Conservation (phyloP, 2,329 filamentous ascomycete genomes). For the Plectosphaerella cucumerina region DNA sequence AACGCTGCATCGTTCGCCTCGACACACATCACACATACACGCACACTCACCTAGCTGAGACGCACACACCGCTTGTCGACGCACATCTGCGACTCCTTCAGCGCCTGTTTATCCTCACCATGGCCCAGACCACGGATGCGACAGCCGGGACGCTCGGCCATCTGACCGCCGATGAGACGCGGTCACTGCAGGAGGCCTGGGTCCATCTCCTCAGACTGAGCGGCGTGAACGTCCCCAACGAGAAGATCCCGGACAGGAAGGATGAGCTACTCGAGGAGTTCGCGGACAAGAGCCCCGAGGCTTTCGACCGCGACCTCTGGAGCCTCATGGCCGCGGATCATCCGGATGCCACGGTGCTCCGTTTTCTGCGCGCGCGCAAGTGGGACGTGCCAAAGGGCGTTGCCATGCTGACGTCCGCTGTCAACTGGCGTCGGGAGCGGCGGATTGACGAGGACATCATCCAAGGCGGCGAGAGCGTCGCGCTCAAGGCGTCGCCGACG, state of each 20-base stretch:
- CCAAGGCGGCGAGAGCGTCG: conserved; percentile 26
- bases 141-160: conserved; percentile 13
- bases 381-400: conserved; percentile 34
- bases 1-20: neutral
- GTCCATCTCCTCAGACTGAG: conserved; percentile 14
- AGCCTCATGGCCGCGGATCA: conserved; percentile 19
- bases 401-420: conserved; percentile 30
- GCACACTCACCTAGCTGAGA: neutral
- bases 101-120: conserved; percentile 17
- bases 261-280: conserved; percentile 16
- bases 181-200: conserved; percentile 19
- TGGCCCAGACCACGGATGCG: conserved; percentile 41
- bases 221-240: conserved; percentile 7
- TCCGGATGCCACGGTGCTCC: conserved; percentile 32
- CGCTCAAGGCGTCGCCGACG: conserved; percentile 14
- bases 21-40: neutral
- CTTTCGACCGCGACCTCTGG: conserved; percentile 28
- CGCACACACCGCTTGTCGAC: too few species aligned
- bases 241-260: neutral
- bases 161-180: conserved; percentile 17
- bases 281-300: conserved; percentile 16
- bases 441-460: conserved; percentile 26
- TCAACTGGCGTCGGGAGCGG: conserved; percentile 31
- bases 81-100: neutral
- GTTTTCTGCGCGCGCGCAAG: conserved; percentile 34